Evolutionary conservation across 169 alveolate species (phyloP).

Genomic region (Cryptosporidium baileyi): DNA sequence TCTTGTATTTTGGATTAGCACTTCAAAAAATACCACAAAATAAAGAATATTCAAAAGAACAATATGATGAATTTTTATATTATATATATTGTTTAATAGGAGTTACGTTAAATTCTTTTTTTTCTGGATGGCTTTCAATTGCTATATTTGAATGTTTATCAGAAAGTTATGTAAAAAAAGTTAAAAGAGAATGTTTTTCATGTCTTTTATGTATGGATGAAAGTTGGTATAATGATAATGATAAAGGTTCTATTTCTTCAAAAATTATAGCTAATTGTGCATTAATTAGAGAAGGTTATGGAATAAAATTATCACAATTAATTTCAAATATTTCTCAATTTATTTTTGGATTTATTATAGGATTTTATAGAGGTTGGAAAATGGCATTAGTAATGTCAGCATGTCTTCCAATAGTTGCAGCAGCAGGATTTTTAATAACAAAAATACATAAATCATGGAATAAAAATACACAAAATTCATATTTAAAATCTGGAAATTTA

Average conservation of each 20-base stretch:
- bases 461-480: neutral
- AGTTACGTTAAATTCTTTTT: constrained; percentile 23
- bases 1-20: constrained; percentile 54
- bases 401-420: constrained; percentile 60
- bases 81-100: constrained; percentile 33
- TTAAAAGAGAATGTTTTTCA: constrained; percentile 29
- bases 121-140: constrained; percentile 65
- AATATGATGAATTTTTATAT: constrained; percentile 21
- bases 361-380: constrained; percentile 60
- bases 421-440: constrained; percentile 36
- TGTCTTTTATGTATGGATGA: constrained; percentile 30
- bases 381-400: constrained; percentile 68
- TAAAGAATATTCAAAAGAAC: neutral
- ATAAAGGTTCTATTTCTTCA: constrained; percentile 9
- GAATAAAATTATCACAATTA: constrained; percentile 45
- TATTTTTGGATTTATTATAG: constrained; percentile 48
- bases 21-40: constrained; percentile 37
- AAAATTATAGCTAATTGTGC: constrained; percentile 50
- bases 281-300: constrained; percentile 56
- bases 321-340: constrained; percentile 63
- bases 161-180: constrained; percentile 26
- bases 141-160: constrained; percentile 35
- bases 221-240: constrained; percentile 40
- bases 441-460: constrained; percentile 53
- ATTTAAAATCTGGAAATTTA: constrained; percentile 53